Evolutionary conservation across 345 rosid genomes (phyloP).

Genomic region (Punica granatum): DNA sequence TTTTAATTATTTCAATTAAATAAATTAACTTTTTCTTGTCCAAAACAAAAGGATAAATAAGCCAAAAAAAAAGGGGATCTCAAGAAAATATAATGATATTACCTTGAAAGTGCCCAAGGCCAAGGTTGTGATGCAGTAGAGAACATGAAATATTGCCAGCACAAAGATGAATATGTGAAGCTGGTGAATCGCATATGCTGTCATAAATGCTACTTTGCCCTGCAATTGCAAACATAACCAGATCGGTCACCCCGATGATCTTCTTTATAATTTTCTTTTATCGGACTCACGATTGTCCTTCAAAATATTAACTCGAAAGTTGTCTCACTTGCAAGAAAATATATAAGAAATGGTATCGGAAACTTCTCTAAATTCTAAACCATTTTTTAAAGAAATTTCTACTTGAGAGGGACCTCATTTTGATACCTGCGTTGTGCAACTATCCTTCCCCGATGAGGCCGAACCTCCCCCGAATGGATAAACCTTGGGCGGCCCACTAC

Average conservation of each 20-base stretch:
- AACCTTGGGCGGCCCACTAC: constrained; percentile 7
- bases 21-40: neutral
- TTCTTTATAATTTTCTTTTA: neutral
- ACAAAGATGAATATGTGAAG: constrained; percentile 84
- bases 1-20: neutral
- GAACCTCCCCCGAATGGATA: constrained; percentile 34
- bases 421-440: constrained; percentile 37
- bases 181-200: constrained; percentile 74
- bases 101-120: constrained; percentile 72
- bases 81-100: neutral
- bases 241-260: neutral
- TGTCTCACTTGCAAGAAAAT: no score
- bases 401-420: neutral
- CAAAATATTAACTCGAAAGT: no score
- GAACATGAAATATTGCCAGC: constrained; percentile 66
- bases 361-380: no score
- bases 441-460: constrained; percentile 34
- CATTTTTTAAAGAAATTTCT: neutral
- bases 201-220: constrained; percentile 76
- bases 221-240: constrained; percentile 13
- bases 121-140: constrained; percentile 61
- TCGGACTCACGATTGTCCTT: no score
- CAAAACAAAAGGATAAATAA: neutral
- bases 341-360: no score
- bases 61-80: neutral